Evolutionary conservation across 805 yeast species (phyloP).

Genomic region (Lipomyces yamadae): DNA sequence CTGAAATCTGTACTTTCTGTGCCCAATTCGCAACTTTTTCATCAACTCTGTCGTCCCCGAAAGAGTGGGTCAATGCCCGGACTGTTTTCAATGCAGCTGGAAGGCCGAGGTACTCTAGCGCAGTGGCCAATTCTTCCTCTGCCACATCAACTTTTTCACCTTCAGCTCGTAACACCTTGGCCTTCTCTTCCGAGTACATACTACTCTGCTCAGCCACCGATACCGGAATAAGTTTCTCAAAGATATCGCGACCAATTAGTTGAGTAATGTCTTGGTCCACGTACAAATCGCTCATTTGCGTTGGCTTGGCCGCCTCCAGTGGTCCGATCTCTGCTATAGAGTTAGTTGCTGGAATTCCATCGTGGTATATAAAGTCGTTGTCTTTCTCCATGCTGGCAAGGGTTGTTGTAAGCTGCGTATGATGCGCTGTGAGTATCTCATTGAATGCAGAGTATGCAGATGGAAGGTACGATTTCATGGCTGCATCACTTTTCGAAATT

Average conservation of each 20-base stretch:
- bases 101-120: conserved; percentile 76
- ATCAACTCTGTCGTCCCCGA: conserved; percentile 27
- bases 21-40: conserved; percentile 31
- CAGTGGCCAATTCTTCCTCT: conserved; percentile 76
- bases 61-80: conserved; percentile 43
- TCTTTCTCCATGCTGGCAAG: conserved; percentile 64
- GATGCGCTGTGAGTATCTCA: conserved; percentile 37
- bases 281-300: conserved; percentile 52
- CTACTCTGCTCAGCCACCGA: conserved; percentile 86
- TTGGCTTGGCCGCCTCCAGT: conserved; percentile 68
- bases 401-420: conserved; percentile 43
- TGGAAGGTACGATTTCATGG: conserved; percentile 39
- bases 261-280: conserved; percentile 55
- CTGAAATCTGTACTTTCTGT: conserved; percentile 18
- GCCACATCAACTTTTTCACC: conserved; percentile 77
- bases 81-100: conserved; percentile 68
- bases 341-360: conserved; percentile 64
- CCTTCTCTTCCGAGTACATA: conserved; percentile 86
- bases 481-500: conserved; percentile 42
- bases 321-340: conserved; percentile 69
- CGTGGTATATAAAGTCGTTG: conserved; percentile 89
- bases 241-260: conserved; percentile 60
- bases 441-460: conserved; percentile 35
- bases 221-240: conserved; percentile 81
- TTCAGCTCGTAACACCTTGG: conserved; percentile 72